A percentile compares a stretch with the other conserved stretches of the same genome.
Conservation (phyloP, 2,329 filamentous ascomycete species). For the Verticillium alfalfae region DNA sequence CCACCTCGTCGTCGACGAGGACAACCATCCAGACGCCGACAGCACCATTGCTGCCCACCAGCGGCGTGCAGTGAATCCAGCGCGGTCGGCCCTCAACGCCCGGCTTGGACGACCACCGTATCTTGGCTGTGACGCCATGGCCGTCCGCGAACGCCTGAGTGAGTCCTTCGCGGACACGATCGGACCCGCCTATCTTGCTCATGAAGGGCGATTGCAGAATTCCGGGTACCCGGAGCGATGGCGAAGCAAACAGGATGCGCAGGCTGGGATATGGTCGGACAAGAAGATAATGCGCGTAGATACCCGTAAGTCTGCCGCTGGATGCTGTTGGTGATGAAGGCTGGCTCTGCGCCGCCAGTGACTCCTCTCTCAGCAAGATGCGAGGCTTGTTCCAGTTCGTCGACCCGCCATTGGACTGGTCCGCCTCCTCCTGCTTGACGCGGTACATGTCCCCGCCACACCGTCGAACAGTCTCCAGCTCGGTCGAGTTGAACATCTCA, state of each 20-base stretch:
- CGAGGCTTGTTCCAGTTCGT: slow-evolving; percentile 31
- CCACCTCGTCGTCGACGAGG: slow-evolving; percentile 59
- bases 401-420: slow-evolving; percentile 13
- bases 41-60: slow-evolving; percentile 59
- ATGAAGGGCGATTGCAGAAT: slow-evolving; percentile 59
- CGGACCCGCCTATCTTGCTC: slow-evolving; percentile 45
- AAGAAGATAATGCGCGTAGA: slow-evolving; percentile 56
- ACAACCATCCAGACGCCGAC: slow-evolving; percentile 78
- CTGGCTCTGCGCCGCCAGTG: slow-evolving; percentile 10
- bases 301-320: slow-evolving; percentile 28
- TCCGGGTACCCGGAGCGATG: slow-evolving; percentile 60
- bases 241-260: slow-evolving; percentile 64
- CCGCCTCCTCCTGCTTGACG: slow-evolving; percentile 32
- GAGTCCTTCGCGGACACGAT: slow-evolving; percentile 40
- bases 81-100: slow-evolving; percentile 55
- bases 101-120: slow-evolving; percentile 58
- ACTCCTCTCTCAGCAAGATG: slow-evolving; percentile 32
- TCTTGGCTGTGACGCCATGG: slow-evolving; percentile 67
- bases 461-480: slow-evolving; percentile 59
- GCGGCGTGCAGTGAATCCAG: slow-evolving; percentile 74
- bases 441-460: slow-evolving; percentile 60
- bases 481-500: slow-evolving; percentile 64
- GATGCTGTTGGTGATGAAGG: not conserved
- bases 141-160: slow-evolving; percentile 59
- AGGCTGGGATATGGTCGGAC: slow-evolving; percentile 61